Evolutionary conservation across 805 yeast genomes (phyloP).

Genomic region (Candida montana): DNA sequence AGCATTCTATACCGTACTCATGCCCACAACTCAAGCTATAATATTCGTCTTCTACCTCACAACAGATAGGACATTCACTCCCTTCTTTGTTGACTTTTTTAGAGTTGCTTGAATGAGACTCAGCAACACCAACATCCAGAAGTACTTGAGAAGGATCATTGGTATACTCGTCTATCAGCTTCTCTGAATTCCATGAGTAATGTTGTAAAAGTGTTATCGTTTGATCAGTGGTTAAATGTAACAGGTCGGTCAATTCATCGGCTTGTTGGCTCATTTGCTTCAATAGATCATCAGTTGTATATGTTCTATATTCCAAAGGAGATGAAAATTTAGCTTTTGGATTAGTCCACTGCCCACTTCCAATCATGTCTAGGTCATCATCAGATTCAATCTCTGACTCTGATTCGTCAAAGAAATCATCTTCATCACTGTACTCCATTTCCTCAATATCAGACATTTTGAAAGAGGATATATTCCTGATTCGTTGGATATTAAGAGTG

Average conservation of each 20-base stretch:
- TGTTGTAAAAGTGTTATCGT: conserved; percentile 41
- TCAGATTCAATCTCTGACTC: background rate
- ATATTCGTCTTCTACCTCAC: conserved; percentile 43
- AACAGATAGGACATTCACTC: conserved; percentile 66
- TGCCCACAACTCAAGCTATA: conserved; percentile 67
- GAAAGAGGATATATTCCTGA: no score
- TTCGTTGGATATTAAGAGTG: no score
- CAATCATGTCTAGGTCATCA: background rate
- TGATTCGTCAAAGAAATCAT: background rate
- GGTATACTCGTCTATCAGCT: conserved; percentile 49
- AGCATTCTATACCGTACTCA: conserved; percentile 65
- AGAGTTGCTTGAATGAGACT: no score
- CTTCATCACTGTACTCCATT: background rate
- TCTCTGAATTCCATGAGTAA: conserved; percentile 57
- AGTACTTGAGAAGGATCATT: conserved; percentile 35
- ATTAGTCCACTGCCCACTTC: background rate
- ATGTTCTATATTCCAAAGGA: conserved; percentile 9
- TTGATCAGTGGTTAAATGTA: conserved; percentile 34
- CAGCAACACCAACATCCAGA: conserved; percentile 29
- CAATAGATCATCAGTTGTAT: conserved; percentile 28
- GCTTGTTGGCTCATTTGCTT: conserved; percentile 23
- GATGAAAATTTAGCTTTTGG: background rate
- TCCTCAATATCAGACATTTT: background rate
- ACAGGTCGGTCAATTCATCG: conserved; percentile 29
- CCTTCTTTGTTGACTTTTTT: conserved; percentile 20